Conservation (phyloP, 1,284 basidiomycete species). For the Ustilago crameri region DNA sequence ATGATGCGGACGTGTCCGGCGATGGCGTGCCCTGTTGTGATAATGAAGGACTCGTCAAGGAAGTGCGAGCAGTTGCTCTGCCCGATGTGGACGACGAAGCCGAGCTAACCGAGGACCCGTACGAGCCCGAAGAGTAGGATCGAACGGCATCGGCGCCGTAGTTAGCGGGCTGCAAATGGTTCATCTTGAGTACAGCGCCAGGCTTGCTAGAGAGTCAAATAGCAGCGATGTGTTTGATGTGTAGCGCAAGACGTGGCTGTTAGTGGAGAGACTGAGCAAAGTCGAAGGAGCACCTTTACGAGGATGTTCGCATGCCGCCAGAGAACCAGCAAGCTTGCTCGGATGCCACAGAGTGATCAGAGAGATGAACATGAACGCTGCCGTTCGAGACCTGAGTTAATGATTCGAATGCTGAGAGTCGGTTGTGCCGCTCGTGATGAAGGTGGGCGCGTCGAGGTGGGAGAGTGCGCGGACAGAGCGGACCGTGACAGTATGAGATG, state of each 20-base stretch:
- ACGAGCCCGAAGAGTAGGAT: conserved; percentile 36
- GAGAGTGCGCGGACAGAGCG: background rate
- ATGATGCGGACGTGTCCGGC: conserved; percentile 8
- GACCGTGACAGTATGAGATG: background rate
- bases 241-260: background rate
- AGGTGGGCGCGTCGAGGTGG: conserved; percentile 1
- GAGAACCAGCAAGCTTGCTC: too few relatives aligned
- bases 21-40: conserved; percentile 25
- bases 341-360: too few relatives aligned
- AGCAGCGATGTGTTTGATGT: background rate
- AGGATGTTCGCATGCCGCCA: too few relatives aligned
- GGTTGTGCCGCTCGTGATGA: background rate
- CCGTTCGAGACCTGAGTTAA: too few relatives aligned
- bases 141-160: conserved; percentile 21
- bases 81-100: conserved; percentile 15
- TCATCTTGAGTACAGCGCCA: conserved; percentile 9
- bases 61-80: conserved; percentile 13
- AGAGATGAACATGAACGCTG: too few relatives aligned
- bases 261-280: background rate
- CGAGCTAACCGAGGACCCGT: conserved; percentile 32
- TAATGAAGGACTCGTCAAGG: conserved; percentile 37
- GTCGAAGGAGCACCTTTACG: background rate
- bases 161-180: conserved; percentile 21
- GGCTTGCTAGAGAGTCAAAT: background rate
- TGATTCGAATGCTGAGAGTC: background rate